Evolutionary conservation across 1,284 basidiomycete genomes (phyloP).

Genomic region (Cryptococcus neoformans): DNA sequence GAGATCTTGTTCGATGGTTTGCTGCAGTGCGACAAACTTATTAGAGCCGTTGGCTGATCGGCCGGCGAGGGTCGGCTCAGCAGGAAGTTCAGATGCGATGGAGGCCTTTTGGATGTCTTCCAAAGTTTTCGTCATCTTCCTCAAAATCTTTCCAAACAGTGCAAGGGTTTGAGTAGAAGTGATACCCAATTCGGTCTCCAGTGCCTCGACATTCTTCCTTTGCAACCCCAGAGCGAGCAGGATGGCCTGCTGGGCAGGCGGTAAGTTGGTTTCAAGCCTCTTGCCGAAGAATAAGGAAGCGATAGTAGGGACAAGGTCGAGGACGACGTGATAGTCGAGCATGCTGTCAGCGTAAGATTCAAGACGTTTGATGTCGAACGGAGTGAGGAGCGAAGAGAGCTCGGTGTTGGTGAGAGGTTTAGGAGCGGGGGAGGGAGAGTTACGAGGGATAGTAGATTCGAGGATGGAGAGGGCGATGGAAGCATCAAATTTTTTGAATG

Average conservation of each 20-base stretch:
- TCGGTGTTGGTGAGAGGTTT: slow-evolving; percentile 62
- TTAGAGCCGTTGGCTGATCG: slow-evolving; percentile 2
- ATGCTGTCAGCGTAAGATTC: slow-evolving; percentile 95
- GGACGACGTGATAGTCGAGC: slow-evolving; percentile 93
- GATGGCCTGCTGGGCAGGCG: slow-evolving; percentile 83
- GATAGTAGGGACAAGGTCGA: slow-evolving; percentile 83
- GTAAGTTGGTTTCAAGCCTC: slow-evolving; percentile 66
- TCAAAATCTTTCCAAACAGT: slow-evolving; percentile 85
- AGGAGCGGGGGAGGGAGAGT: slow-evolving; percentile 6
- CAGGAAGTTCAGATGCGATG: slow-evolving; percentile 60
- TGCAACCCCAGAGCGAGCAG: slow-evolving; percentile 87
- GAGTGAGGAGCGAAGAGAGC: slow-evolving; percentile 70
- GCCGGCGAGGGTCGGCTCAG: slow-evolving; percentile 14
- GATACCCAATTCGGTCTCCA: slow-evolving; percentile 78
- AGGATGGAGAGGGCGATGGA: slow-evolving; percentile 83
- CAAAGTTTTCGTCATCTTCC: slow-evolving; percentile 76
- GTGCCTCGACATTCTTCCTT: slow-evolving; percentile 83
- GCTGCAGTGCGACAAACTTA: slow-evolving; percentile 56
- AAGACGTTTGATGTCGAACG: slow-evolving; percentile 94
- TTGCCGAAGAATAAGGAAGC: slow-evolving; percentile 81
- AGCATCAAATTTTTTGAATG: slow-evolving; percentile 85
- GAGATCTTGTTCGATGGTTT: slow-evolving; percentile 57
- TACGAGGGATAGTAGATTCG: slow-evolving; percentile 60
- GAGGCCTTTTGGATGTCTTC: slow-evolving; percentile 77
- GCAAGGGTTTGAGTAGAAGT: slow-evolving; percentile 86